Conservation (phyloP, 495 filamentous ascomycete species). For the Oleoguttula mirabilis region DNA sequence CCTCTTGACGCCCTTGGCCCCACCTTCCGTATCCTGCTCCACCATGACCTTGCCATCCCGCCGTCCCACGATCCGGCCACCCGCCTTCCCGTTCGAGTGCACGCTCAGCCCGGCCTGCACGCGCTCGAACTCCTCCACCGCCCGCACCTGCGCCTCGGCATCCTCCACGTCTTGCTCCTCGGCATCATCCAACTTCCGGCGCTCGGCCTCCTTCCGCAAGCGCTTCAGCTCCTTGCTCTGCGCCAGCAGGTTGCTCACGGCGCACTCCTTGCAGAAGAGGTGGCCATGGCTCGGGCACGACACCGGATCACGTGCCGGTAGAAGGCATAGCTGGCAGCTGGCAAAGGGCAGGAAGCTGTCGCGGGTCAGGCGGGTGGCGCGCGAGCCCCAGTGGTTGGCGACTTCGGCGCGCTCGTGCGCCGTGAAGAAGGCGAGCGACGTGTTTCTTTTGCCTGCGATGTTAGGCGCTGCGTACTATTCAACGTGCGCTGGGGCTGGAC, state of each 20-base stretch:
- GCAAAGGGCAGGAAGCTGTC: slow-evolving; percentile 92
- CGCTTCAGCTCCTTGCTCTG: slow-evolving; percentile 91
- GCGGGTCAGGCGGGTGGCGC: slow-evolving; percentile 72
- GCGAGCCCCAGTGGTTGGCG: slow-evolving; percentile 66
- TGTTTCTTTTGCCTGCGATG: slow-evolving; percentile 75
- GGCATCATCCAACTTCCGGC: slow-evolving; percentile 44
- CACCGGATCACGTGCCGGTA: slow-evolving; percentile 71
- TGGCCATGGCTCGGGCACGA: slow-evolving; percentile 64
- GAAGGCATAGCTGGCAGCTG: slow-evolving; percentile 79
- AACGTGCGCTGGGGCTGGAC: background rate
- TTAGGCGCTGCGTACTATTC: slow-evolving; percentile 6
- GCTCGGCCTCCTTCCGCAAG: slow-evolving; percentile 42
- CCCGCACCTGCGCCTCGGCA: slow-evolving; percentile 36
- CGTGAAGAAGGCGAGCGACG: slow-evolving; percentile 90
- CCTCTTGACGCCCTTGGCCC: slow-evolving; percentile 43
- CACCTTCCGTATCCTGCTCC: slow-evolving; percentile 26
- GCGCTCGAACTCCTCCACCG: slow-evolving; percentile 34
- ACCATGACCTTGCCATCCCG: slow-evolving; percentile 34
- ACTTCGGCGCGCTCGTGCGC: slow-evolving; percentile 78
- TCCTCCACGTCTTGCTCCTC: slow-evolving; percentile 39
- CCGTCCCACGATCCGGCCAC: slow-evolving; percentile 30
- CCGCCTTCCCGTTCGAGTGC: slow-evolving; percentile 29
- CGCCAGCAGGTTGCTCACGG: slow-evolving; percentile 75
- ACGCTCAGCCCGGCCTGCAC: slow-evolving; percentile 57
- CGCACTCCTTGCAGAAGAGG: slow-evolving; percentile 95